Base-by-base conservation (phyloP, 2,329 filamentous ascomycete genomes). In the Bretziella fagacearum region DNA sequence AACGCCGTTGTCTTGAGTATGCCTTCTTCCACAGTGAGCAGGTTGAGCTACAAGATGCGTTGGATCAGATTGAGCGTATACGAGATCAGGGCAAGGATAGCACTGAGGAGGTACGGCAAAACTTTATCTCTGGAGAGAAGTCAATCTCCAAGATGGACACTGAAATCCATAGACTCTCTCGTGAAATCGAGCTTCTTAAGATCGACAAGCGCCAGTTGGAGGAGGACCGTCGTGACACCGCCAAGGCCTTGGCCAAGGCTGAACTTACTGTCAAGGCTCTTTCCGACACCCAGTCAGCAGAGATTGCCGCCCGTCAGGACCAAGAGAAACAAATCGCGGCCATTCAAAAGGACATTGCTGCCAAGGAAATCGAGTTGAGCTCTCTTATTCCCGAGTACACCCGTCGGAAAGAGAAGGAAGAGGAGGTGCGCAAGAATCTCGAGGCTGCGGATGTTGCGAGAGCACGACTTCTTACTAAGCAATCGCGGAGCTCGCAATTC, bases 11-110 rank as follows among this genome's bases (percentile, higher is more conserved):
- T 59, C 70, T 98, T 39, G 85, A 96, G 61, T 96, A 96, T 59
- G 91, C 87, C 1, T 87, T 94, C 56, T 86, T 94, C 62, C 80
- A 91, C 55, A 80, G 84, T 52, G 85, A 95, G 57, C 86, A 96
- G 59, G 73, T 80, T 15, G 80, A 82, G 18, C 77, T 94, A 29
- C 71, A 81, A 50, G 74, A 77, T 37, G 77, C 81, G 2, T 71
- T 98, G 15, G 84, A 91, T 47, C 79, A 79, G 48, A 77, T 98
- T 33, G 89, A 96, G 54, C 80, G 81, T 49, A 75, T 78, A 43
- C 76, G 87, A 46, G 81, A 86, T 55, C 81, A 79, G 26, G 86
- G 89, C 1, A 77, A 87, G 23, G 86, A 93, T 53, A 82, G 81
- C 52, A 84, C 83, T 15, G 87, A 94, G 55, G 78, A 81, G 48